phyloP scores from a whole-genome alignment of 768 basidiomycete species.

The Tephrocybe sp. region DNA sequence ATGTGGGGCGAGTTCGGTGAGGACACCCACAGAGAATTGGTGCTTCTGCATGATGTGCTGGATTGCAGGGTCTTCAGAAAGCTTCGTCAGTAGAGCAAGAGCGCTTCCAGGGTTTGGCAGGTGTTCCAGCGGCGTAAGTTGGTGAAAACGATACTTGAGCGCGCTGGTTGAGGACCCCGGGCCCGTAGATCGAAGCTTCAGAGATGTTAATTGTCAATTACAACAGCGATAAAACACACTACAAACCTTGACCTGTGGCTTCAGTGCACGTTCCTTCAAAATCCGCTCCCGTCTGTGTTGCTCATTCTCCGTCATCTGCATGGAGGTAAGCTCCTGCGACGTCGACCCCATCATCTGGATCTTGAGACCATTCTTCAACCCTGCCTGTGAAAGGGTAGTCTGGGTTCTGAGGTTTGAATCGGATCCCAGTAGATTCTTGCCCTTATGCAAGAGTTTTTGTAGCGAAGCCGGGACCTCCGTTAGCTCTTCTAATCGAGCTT shows the following conservation, averaged over 20 bases:
- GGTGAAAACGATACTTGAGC: slow-evolving; percentile 60
- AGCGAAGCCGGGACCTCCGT: slow-evolving; percentile 62
- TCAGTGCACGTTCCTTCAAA: slow-evolving; percentile 54
- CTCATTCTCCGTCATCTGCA: slow-evolving; percentile 58
- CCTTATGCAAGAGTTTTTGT: slow-evolving; percentile 75
- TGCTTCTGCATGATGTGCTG: slow-evolving; percentile 69
- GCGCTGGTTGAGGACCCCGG: slow-evolving; percentile 37
- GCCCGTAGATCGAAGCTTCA: slow-evolving; percentile 58
- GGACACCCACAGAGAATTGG: slow-evolving; percentile 60
- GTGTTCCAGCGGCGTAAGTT: slow-evolving; percentile 56
- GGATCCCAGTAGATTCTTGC: slow-evolving; percentile 41
- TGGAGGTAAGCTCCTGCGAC: slow-evolving; percentile 46
- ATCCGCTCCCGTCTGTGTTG: slow-evolving; percentile 55
- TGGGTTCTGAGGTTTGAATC: slow-evolving; percentile 26
- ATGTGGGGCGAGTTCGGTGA: slow-evolving; percentile 79
- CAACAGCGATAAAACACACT: neutral
- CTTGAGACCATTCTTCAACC: slow-evolving; percentile 64
- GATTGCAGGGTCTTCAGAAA: slow-evolving; percentile 72
- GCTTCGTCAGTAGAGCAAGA: slow-evolving; percentile 46
- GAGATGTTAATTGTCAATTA: neutral
- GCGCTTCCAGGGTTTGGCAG: slow-evolving; percentile 64
- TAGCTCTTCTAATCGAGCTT: slow-evolving; percentile 53
- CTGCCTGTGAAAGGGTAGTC: slow-evolving; percentile 35
- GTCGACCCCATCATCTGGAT: slow-evolving; percentile 74
- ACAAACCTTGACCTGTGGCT: slow-evolving; percentile 55